Evolutionary conservation across 352 stramenopile species (phyloP), one percentile per base, ranked within the genome.

Genomic region (Globisporangium canariense): DNA sequence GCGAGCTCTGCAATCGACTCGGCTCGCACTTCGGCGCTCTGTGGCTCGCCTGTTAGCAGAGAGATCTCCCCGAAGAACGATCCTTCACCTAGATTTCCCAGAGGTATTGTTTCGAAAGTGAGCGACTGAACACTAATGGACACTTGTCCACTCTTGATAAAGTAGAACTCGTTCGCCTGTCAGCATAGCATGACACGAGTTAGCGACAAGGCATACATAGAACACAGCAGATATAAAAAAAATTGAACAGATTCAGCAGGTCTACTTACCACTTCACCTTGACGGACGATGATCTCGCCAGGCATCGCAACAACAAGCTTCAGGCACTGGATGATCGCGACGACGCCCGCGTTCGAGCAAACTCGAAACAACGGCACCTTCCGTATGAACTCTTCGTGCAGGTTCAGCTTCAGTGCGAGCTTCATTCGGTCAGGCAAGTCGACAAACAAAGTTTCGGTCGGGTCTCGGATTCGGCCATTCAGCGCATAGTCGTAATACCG

Each of bases 401-500:
- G 63, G 55, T 79, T 88, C 9, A 93, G 41, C 51, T 82, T 85
- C 1, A 93, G 74, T 30, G 84, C 64, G 9, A 91, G 67, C 41
- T 89, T 89, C 30, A 91, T 66, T 0, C 82, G 82, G 54, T 90
- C 81, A 5, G 82, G 82, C 28, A 93, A 64, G n/a, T 93, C 81
- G 1, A 72, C 76, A 71, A 93, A 91, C 30, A 93, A 54, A 2
- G 68, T 77, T 10, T 88, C 74, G 6, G 75, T 89, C 18, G 80
- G 79, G 36, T 90, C 77, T 22, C 73, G 78, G 22, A 88, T 66
- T 0, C 84, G 75, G 1, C 69, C 78, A 8, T 74, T 89, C 58
- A 89, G 73, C 8, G 82, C 74, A 57, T 93, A 93, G 55, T 93
- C 84, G 54, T 91, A 93, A 59, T 82, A 93, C 14, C 76, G 75